These are phyloP conservation scores for Helicostylum pulchrum DNA, from an alignment of 192 early-diverging fungal species.

Conservation along the genomic window DNA sequence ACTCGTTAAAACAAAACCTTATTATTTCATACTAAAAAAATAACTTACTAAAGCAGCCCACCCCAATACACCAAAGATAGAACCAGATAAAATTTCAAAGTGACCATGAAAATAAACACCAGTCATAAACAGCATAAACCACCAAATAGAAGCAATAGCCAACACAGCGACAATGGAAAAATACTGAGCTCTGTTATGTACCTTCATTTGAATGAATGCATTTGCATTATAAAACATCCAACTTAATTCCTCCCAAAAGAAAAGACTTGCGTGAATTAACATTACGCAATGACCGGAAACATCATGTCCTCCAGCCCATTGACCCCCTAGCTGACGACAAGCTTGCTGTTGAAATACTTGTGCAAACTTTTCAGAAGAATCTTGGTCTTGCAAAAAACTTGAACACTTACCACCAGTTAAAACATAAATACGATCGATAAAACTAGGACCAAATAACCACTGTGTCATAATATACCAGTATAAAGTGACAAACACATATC, in stretches of 20 bases:
- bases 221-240: conserved; percentile 32
- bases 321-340: conserved; percentile 53
- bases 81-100: conserved; percentile 66
- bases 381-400: conserved; percentile 15
- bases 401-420: conserved; percentile 67
- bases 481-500: conserved; percentile 61
- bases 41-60: conserved; percentile 52
- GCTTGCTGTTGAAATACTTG: conserved; percentile 26
- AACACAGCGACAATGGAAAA: conserved; percentile 35
- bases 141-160: conserved; percentile 62
- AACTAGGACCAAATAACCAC: conserved; percentile 79
- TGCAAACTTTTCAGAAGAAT: conserved; percentile 14
- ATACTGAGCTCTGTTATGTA: conserved; percentile 22
- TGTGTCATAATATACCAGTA: conserved; percentile 87
- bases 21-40: background rate
- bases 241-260: conserved; percentile 66
- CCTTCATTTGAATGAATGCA: background rate
- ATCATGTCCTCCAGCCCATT: conserved; percentile 80
- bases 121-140: conserved; percentile 73
- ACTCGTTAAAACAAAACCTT: background rate
- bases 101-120: conserved; percentile 76
- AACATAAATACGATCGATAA: conserved; percentile 77
- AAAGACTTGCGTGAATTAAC: conserved; percentile 70
- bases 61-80: conserved; percentile 62
- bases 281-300: conserved; percentile 87